A percentile compares a stretch with the other conserved stretches of the same genome.
Evolutionary conservation across 345 rosid species (phyloP).

Genomic region (Populus davidiana): DNA sequence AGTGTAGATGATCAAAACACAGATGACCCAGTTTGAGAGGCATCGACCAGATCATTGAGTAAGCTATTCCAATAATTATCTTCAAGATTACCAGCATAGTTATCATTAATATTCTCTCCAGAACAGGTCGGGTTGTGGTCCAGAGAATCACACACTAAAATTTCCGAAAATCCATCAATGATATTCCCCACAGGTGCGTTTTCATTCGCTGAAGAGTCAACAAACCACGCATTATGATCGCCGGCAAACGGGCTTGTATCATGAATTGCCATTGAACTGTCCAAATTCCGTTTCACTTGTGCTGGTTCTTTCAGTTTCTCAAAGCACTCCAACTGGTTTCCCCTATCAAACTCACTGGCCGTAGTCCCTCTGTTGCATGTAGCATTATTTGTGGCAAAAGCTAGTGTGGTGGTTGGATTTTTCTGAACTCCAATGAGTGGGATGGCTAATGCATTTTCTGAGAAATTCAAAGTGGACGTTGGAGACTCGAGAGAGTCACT

Average conservation of each 20-base stretch:
- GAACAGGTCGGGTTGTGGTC: constrained; percentile 3
- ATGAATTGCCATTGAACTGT: constrained; percentile 8
- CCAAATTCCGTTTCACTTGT: constrained; percentile 3
- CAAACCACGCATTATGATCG: not conserved
- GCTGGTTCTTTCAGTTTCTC: constrained; percentile 8
- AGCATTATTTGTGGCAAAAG: not conserved
- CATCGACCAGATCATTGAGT: constrained; percentile 29
- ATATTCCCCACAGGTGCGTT: constrained; percentile 3
- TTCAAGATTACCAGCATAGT: constrained; percentile 19
- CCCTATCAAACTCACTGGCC: not conserved
- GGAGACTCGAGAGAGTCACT: constrained; percentile 33
- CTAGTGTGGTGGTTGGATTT: not conserved
- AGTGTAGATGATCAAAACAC: constrained; percentile 9
- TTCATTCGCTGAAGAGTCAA: not conserved
- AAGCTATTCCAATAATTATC: constrained; percentile 40
- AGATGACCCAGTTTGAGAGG: constrained; percentile 23
- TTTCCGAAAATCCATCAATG: constrained; percentile 18
- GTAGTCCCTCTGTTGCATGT: not conserved
- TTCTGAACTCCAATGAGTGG: constrained; percentile 1
- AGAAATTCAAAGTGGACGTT: constrained; percentile 27
- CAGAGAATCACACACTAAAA: constrained; percentile 18
- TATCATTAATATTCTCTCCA: constrained; percentile 9
- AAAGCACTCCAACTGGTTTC: constrained; percentile 7
- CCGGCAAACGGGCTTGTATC: constrained; percentile 1
- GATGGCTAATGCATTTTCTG: constrained; percentile 8